A percentile compares a stretch with the other conserved stretches of the same genome.
These are phyloP conservation scores for Eutrema salsugineum DNA, from an alignment of 441 rosid genomes.

Conservation along the genomic window DNA sequence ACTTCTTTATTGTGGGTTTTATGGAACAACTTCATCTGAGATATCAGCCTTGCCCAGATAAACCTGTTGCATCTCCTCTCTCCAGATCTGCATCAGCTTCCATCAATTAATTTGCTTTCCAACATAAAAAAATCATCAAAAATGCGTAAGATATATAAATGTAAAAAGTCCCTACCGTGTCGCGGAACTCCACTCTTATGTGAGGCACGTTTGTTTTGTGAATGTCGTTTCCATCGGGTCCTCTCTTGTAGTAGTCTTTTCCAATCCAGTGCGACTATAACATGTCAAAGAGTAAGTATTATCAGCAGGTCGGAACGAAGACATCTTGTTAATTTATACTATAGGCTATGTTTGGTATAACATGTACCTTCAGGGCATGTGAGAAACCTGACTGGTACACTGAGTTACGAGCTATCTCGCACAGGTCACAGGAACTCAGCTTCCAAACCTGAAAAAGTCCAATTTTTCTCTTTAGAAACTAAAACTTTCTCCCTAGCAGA, in stretches of 20 bases:
- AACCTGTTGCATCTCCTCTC: constrained; percentile 89
- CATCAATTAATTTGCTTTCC: neutral
- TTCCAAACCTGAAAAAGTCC: constrained; percentile 87
- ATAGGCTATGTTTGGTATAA: neutral
- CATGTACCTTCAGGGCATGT: constrained; percentile 86
- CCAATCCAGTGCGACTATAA: constrained; percentile 98
- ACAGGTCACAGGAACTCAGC: constrained; percentile 95
- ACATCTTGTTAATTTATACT: neutral
- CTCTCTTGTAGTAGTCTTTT: constrained; percentile 85
- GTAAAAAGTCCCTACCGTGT: constrained; percentile 44
- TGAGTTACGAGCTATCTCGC: constrained; percentile 98
- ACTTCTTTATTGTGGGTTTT: constrained; percentile 6
- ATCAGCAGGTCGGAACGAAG: neutral
- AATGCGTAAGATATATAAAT: neutral
- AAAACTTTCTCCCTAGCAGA: neutral
- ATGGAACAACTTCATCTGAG: constrained; percentile 64
- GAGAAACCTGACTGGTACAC: constrained; percentile 99
- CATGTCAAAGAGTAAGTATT: neutral
- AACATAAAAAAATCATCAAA: neutral
- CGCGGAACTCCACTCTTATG: constrained; percentile 92
- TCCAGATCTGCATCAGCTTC: constrained; percentile 71
- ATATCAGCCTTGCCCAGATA: constrained; percentile 63
- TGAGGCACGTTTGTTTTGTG: constrained; percentile 95
- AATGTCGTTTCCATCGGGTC: constrained; percentile 94
- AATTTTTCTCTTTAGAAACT: neutral